Evolutionary conservation across 2,329 filamentous ascomycete species (phyloP).

Genomic region (Hortaea sp.): DNA sequence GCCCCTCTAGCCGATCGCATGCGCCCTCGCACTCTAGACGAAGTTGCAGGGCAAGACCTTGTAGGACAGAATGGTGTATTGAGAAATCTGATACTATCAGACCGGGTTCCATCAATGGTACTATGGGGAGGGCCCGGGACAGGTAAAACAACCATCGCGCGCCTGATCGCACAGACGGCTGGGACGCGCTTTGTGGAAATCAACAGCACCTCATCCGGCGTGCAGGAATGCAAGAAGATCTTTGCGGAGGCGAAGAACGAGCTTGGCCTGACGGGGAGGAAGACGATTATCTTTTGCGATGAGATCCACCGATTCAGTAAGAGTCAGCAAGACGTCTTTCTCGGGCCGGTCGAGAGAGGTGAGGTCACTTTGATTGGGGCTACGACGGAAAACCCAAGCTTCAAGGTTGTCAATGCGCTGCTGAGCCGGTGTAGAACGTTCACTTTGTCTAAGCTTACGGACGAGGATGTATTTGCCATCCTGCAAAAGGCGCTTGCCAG

Average conservation of each 20-base stretch:
- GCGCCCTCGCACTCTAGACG: conserved; percentile 72
- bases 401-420: conserved; percentile 81
- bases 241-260: conserved; percentile 79
- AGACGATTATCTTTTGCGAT: conserved; percentile 95
- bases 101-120: conserved; percentile 87
- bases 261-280: conserved; percentile 67
- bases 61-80: conserved; percentile 79
- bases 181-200: conserved; percentile 88
- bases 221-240: conserved; percentile 84
- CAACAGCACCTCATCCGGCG: conserved; percentile 81
- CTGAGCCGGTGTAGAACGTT: conserved; percentile 87
- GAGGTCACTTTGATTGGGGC: conserved; percentile 87
- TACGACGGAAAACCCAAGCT: conserved; percentile 93
- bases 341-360: conserved; percentile 84
- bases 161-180: conserved; percentile 75
- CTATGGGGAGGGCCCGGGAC: conserved; percentile 78
- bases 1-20: conserved; percentile 90
- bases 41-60: conserved; percentile 84
- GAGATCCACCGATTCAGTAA: conserved; percentile 92
- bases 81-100: conserved; percentile 72
- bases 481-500: conserved; percentile 59
- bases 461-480: conserved; percentile 63
- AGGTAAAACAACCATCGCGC: conserved; percentile 83
- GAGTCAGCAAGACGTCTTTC: conserved; percentile 86
- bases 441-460: conserved; percentile 64